Evolutionary conservation across 2,329 filamentous ascomycete species (phyloP), one percentile per base, ranked within the genome.

Genomic region (Arthrinium puccinioides): DNA sequence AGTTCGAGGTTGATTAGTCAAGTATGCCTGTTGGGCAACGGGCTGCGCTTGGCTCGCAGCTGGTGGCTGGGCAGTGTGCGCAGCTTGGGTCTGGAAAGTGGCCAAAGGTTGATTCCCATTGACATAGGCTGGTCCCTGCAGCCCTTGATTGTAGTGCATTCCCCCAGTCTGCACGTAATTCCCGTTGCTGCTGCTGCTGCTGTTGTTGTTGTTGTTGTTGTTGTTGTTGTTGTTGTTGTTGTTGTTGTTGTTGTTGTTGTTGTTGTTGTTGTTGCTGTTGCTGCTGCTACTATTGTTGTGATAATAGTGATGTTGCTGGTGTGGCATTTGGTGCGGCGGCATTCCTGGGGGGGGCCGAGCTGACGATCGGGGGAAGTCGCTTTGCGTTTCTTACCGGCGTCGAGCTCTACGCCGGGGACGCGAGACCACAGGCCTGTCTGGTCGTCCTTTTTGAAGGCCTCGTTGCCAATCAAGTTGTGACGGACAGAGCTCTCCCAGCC

Each of bases 401-500:
- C 75, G 15, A 79, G 61, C 44, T 76, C 72, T 19, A 79, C 67
- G 3, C 72, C 74, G 3, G 69, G 70, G 16, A 77, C 70, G 24
- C 75, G 72, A 41, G 64, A 69, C 75, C 75, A 79, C 15, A 74
- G 58, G 29, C 72, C 67, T 2, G 69, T 74, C 20, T 67, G 64
- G 25, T 76, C 72, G 42, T 74, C 69, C 53, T 79, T 79, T 44
- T 63, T 66, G 51, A 79, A 79, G 6, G 74, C 75, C 45, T 74
- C 70, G 51, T 79, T 79, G 3, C 74, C 74, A 45, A 79, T 76
- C 20, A 79, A 64, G 39, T 79, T 79, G 48, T 79, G 75, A 1
- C 75, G 70, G n/a, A 79, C 75, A 47, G 74, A 79, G 46, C 74
- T 79, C 53, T 79, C 74, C 75, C 75, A 79, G n/a, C 75, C 75